Conservation (phyloP, 2,329 filamentous ascomycete species). For the Talaromyces sp. region DNA sequence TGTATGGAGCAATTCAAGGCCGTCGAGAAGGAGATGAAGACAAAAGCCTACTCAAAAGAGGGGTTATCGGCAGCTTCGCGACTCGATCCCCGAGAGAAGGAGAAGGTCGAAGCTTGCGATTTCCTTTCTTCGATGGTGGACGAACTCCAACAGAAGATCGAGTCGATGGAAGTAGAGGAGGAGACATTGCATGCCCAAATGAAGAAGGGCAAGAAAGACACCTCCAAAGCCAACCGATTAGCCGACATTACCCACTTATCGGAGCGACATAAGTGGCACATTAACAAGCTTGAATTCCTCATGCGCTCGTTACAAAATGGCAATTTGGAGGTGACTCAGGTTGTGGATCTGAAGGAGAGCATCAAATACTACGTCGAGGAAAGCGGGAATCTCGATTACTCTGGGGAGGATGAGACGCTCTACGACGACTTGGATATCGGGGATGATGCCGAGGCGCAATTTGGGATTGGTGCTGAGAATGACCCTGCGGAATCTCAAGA, state of each 20-base stretch:
- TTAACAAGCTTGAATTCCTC: constrained; percentile 87
- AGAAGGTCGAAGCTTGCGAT: constrained; percentile 83
- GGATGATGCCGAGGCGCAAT: constrained; percentile 80
- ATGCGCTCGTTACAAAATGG: constrained; percentile 90
- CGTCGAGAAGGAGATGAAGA: constrained; percentile 99
- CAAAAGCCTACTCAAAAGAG: constrained; percentile 98
- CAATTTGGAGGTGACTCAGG: constrained; percentile 81
- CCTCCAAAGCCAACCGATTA: constrained; percentile 80
- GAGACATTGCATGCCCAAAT: constrained; percentile 83
- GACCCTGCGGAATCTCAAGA: constrained; percentile 96
- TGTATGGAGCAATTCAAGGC: constrained; percentile 99
- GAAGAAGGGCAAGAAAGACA: constrained; percentile 93
- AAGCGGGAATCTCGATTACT: constrained; percentile 83
- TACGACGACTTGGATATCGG: constrained; percentile 94
- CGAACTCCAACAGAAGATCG: constrained; percentile 90
- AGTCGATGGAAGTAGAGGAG: constrained; percentile 85
- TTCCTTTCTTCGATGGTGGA: constrained; percentile 88
- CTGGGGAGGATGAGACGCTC: constrained; percentile 84
- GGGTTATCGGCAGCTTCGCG: constrained; percentile 88
- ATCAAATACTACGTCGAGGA: constrained; percentile 96
- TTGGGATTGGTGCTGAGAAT: constrained; percentile 76
- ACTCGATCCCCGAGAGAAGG: constrained; percentile 95
- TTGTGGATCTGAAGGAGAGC: constrained; percentile 84
- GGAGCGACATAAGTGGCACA: constrained; percentile 96
- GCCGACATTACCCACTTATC: constrained; percentile 80